Percentiles rank a stretch among this genome's conserved stretches.
These are phyloP conservation scores for Dorcoceras hygrometricum DNA, from an alignment of 257 asterid species.

Conservation along the genomic window DNA sequence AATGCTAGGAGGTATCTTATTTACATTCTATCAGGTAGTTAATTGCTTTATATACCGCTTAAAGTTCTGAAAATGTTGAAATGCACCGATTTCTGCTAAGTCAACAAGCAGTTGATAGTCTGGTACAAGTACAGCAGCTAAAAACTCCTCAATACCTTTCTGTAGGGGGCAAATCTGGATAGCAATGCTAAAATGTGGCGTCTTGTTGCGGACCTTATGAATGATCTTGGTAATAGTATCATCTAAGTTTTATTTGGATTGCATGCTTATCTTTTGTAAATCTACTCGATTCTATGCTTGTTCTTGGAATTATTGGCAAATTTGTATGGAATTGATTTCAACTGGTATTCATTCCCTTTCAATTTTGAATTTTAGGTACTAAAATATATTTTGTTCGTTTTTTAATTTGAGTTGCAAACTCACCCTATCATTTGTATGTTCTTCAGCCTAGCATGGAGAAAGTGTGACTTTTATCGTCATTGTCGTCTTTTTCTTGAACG, in stretches of 20 bases:
- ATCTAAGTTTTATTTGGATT: not conserved
- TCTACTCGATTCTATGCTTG: not conserved
- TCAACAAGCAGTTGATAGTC: not conserved
- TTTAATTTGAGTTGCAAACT: not conserved
- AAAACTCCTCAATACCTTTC: conserved; percentile 1
- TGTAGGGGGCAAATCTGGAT: conserved; percentile 88
- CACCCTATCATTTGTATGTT: not conserved
- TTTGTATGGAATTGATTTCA: not conserved
- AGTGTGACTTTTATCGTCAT: not conserved
- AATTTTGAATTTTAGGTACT: not conserved
- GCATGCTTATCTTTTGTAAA: not conserved
- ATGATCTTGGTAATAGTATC: conserved; percentile 68
- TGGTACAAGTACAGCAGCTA: conserved; percentile 17
- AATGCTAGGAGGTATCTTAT: conserved; percentile 89
- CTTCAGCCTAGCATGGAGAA: not conserved
- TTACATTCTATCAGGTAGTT: conserved; percentile 87
- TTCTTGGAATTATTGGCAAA: not conserved
- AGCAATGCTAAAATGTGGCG: conserved; percentile 99
- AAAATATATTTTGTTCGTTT: not conserved
- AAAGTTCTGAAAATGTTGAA: conserved; percentile 11
- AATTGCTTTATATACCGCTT: not conserved
- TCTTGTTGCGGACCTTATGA: conserved; percentile 97
- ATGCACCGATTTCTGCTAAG: not conserved
- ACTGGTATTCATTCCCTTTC: not conserved
- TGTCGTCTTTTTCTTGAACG: conserved; percentile 1